A percentile compares a stretch with the other conserved stretches of the same genome.
These are phyloP conservation scores for Apiospora phragmitis DNA, from an alignment of 2,329 filamentous ascomycete genomes.

Conservation along the genomic window DNA sequence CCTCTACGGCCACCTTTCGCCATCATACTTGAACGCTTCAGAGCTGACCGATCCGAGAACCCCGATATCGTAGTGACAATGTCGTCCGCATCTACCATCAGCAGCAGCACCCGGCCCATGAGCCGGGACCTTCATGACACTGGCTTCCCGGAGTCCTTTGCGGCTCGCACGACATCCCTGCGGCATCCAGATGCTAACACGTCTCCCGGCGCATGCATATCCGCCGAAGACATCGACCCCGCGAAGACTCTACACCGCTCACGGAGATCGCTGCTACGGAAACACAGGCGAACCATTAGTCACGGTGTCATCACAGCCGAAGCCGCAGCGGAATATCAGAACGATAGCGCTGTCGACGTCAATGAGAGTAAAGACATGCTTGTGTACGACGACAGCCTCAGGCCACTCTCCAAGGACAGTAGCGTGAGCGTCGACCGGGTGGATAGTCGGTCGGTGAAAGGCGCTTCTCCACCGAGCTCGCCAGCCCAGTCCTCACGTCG, in stretches of 20 bases:
- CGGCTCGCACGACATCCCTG: conserved; percentile 56
- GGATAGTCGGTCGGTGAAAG: neutral
- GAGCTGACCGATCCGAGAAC: conserved; percentile 7
- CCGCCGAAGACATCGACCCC: conserved; percentile 52
- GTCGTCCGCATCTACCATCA: conserved; percentile 24
- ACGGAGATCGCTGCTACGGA: conserved; percentile 46
- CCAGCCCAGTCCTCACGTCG: neutral
- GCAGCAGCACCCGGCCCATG: conserved; percentile 27
- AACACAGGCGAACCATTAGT: conserved; percentile 47
- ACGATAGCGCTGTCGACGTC: conserved; percentile 23
- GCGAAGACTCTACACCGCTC: conserved; percentile 43
- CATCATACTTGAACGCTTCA: neutral
- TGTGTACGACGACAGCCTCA: conserved; percentile 17
- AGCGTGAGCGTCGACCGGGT: neutral
- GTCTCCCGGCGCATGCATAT: conserved; percentile 56
- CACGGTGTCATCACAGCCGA: conserved; percentile 45
- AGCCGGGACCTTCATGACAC: conserved; percentile 31
- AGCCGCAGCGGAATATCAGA: conserved; percentile 35
- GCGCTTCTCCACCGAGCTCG: neutral
- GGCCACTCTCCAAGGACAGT: conserved; percentile 27
- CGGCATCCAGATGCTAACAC: conserved; percentile 63
- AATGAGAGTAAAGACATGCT: conserved; percentile 20
- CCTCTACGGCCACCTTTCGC: neutral
- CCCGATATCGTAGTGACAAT: conserved; percentile 21
- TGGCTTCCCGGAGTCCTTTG: conserved; percentile 36